Base-by-base conservation (phyloP, 169 alveolate genomes). In the Eimeria zaria region DNA sequence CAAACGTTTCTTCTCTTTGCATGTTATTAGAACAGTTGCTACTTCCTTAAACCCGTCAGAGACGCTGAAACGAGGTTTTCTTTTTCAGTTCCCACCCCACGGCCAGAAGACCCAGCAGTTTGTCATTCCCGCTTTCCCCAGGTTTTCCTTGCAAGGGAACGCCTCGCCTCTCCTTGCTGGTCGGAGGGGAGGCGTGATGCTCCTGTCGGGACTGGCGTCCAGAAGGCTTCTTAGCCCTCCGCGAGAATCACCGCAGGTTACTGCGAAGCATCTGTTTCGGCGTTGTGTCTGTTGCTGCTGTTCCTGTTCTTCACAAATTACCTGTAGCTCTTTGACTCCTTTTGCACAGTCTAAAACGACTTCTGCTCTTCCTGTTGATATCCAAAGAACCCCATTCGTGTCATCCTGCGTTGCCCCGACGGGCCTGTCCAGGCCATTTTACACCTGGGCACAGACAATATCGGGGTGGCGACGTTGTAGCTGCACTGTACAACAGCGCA, bases 131-230 rank as follows among this genome's bases (percentile, higher is more conserved):
- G 33, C 46, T 81, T 48, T 30, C 62, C 46, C 90, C 90, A 76
- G 87, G 87, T 81, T 51, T 81, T 51, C 46, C 71, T 30, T n/a
- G 90, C 90, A 24, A 51, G 90, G 80, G 71, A 33, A 27, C n/a
- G 90, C 90, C 90, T 53, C 16, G 55, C 90, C 46, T n/a, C 90
- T 53, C 69, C 90, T 51, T 14, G 33, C 41, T 81, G 73, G 11
- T 7, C 30, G 90, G 73, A 81, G 90, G 71, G 62, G 90, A 81
- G 90, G 90, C 90, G 90, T 81, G 90, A 81, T 81, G 90, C 90
- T 33, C 69, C 90, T 81, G 90, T 81, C 53, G 90, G 69, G 22
- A 81, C 30, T 81, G 90, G 69, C 90, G 33, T 53, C 71, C 51
- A 51, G 67, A 48, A 81, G 90, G 90, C 90, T 81, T 51, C 36